Conservation (phyloP, 352 stramenopile genomes). For the Pythium pyrilobum region DNA sequence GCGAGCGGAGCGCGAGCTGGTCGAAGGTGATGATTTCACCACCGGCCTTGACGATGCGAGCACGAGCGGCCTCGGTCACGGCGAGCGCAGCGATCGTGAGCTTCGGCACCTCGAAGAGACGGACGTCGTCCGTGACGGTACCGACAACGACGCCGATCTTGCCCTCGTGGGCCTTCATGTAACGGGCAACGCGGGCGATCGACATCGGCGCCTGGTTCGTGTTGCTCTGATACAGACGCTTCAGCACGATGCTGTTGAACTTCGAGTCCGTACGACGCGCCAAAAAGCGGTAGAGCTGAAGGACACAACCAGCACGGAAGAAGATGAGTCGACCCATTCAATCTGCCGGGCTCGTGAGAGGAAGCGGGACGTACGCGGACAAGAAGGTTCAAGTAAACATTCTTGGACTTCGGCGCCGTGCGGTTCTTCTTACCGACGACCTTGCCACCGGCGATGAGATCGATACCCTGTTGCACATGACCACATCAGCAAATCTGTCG, state of each 20-base stretch:
- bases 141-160: slow-evolving; percentile 98
- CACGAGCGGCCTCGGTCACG: slow-evolving; percentile 97
- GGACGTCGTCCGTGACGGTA: slow-evolving; percentile 99
- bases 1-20: slow-evolving; percentile 96
- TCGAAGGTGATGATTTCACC: slow-evolving; percentile 99
- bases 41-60: slow-evolving; percentile 96
- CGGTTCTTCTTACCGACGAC: slow-evolving; percentile 97
- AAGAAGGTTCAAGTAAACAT: slow-evolving; percentile 99
- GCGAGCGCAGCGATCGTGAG: slow-evolving; percentile 95
- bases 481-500: neutral
- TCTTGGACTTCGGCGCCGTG: slow-evolving; percentile 97
- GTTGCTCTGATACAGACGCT: slow-evolving; percentile 99
- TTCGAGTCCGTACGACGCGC: slow-evolving; percentile 97
- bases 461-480: slow-evolving; percentile 99
- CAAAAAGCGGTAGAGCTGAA: slow-evolving; percentile 94
- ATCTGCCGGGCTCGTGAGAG: too few relatives aligned
- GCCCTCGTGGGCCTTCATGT: slow-evolving; percentile 98
- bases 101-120: slow-evolving; percentile 95
- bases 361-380: slow-evolving; percentile 73
- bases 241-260: slow-evolving; percentile 98
- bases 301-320: too few relatives aligned
- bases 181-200: slow-evolving; percentile 93
- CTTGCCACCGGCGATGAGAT: slow-evolving; percentile 99
- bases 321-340: neutral
- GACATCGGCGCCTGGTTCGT: slow-evolving; percentile 98